phyloP scores from a whole-genome alignment of 305 asterid species.

The Coffea humblotiana region DNA sequence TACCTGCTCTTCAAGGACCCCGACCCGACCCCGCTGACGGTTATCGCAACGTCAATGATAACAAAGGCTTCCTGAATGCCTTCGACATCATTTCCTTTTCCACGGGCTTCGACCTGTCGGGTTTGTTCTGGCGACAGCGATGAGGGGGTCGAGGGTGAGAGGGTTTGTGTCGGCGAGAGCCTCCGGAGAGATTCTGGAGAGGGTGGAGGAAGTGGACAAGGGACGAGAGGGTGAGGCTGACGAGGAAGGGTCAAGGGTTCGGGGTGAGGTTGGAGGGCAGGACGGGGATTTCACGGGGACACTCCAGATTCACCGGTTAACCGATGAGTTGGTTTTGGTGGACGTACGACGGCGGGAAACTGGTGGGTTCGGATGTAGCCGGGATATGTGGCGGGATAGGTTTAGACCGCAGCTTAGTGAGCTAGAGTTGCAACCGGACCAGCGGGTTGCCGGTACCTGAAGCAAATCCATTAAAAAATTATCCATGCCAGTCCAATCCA shows the following conservation, averaged over 20 bases:
- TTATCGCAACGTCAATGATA: too few relatives aligned
- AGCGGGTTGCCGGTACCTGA: slow-evolving; percentile 24
- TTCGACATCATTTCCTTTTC: slow-evolving; percentile 77
- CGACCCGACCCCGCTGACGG: background rate
- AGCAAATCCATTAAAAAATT: too few relatives aligned
- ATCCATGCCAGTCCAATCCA: background rate
- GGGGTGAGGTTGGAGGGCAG: slow-evolving; percentile 28
- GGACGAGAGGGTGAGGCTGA: slow-evolving; percentile 24
- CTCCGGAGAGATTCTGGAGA: slow-evolving; percentile 59
- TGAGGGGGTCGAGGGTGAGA: slow-evolving; percentile 45
- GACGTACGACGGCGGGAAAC: slow-evolving; percentile 24
- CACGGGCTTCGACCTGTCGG: slow-evolving; percentile 63
- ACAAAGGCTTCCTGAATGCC: slow-evolving; percentile 45
- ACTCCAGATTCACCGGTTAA: slow-evolving; percentile 25
- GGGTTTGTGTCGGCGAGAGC: slow-evolving; percentile 19
- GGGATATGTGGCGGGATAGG: slow-evolving; percentile 49
- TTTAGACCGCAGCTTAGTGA: slow-evolving; percentile 42
- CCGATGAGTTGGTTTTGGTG: slow-evolving; percentile 36
- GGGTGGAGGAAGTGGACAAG: slow-evolving; percentile 52
- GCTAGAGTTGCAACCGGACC: slow-evolving; percentile 32
- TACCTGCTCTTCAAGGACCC: background rate
- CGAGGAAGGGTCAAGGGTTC: slow-evolving; percentile 7
- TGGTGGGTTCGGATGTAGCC: slow-evolving; percentile 30
- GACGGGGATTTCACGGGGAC: slow-evolving; percentile 22
- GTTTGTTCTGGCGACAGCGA: slow-evolving; percentile 42